phyloP scores from a whole-genome alignment of 2,329 filamentous ascomycete species.

The Hypoxylon sp. region DNA sequence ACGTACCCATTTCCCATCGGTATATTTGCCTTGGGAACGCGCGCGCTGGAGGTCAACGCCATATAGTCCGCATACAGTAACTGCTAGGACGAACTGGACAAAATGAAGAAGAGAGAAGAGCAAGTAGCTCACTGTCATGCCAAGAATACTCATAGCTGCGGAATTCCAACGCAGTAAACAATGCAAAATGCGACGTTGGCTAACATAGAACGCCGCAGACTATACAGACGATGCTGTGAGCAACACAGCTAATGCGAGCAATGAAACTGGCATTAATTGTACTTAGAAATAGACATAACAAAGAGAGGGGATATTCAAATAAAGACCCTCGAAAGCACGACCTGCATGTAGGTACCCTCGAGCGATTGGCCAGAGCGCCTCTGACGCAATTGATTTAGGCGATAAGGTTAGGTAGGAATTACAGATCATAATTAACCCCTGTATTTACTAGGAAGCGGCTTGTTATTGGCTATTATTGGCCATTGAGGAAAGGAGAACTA shows the following conservation, averaged over 20 bases:
- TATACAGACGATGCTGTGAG: slow-evolving; percentile 1
- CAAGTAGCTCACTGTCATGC: slow-evolving; percentile 64
- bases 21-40: slow-evolving; percentile 63
- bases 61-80: slow-evolving; percentile 85
- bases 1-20: slow-evolving; percentile 79
- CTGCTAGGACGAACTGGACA: slow-evolving; percentile 80
- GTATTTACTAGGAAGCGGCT: slow-evolving; percentile 16
- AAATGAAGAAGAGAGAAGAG: slow-evolving; percentile 76
- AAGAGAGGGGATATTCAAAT: not conserved
- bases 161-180: slow-evolving; percentile 1
- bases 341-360: not conserved
- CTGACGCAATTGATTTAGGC: slow-evolving; percentile 35
- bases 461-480: slow-evolving; percentile 31
- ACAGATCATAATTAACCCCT: slow-evolving; percentile 18
- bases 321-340: not conserved
- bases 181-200: slow-evolving; percentile 10
- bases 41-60: slow-evolving; percentile 75
- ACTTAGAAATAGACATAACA: not conserved
- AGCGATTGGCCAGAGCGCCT: slow-evolving; percentile 17
- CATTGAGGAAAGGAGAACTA: slow-evolving; percentile 2
- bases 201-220: not conserved
- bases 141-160: slow-evolving; percentile 61
- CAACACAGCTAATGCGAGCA: not conserved
- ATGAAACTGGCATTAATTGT: not conserved
- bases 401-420: slow-evolving; percentile 21